Evolutionary conservation across 805 yeast species (phyloP), one percentile per base, ranked within the genome.

Genomic region (Tetrapisispora namnaoensis): DNA sequence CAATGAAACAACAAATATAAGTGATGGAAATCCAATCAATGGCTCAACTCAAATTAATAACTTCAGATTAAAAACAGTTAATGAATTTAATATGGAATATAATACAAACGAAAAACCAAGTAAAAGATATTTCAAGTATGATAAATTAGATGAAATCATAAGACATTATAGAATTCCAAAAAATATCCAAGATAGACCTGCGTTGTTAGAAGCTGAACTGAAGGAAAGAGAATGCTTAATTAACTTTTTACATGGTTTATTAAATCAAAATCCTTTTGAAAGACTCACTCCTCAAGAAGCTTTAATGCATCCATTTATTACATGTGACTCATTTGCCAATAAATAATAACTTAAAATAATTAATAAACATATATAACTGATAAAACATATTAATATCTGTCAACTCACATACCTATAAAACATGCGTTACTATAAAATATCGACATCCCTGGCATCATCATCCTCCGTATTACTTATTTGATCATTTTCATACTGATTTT

Each of bases 261-360:
- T 93, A 52, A 86, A 83, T 55, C 66, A 88, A 58, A 90, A 91
- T 65, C 99, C 99, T 0, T 74, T 93, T 57, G 96, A 89, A 64
- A 78, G 99, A 57, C 85, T 96, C 84, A 87, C 97, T 0, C 99
- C 99, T 13, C 96, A 88, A 56, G 97, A 93, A 65, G 99, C 98
- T 0, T 71, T 82, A 16, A 71, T 78, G 65, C 99, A 93, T 68
- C 97, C 98, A 0, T 93, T 93, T 65, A 79, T 93, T 18, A 84
- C 85, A 5, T 81, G 76, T 45, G 72, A 72, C 47, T 72, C 70
- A 49, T 82, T 78, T 58, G 64, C 65, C 11, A 83, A 80, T 5
- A 65, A 63, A 37, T 78, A 82, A 82, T 63, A 42, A 42, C 16
- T 28, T 10, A n/a, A 32, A 22, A 18, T 32, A 30, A 17, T 30